A percentile compares a stretch with the other conserved stretches of the same genome.
Evolutionary conservation across 148 eudicot species (phyloP).

Genomic region (Salicornia ramosissima): DNA sequence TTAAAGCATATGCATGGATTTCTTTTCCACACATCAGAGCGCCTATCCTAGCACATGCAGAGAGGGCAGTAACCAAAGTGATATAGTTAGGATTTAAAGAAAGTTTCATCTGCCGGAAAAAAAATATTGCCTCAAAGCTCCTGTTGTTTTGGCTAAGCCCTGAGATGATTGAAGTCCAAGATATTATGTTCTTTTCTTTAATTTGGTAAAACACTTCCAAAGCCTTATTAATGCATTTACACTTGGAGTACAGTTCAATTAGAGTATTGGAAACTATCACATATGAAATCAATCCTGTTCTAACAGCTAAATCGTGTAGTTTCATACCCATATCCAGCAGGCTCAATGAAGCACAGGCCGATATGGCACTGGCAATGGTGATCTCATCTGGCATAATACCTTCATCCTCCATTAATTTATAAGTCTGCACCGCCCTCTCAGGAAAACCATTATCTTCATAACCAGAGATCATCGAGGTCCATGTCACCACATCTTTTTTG

Average conservation of each 20-base stretch:
- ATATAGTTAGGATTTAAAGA: slow-evolving; percentile 57
- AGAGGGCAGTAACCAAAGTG: slow-evolving; percentile 67
- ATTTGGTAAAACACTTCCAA: slow-evolving; percentile 69
- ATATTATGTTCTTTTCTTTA: slow-evolving; percentile 60
- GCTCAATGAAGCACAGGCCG: slow-evolving; percentile 79
- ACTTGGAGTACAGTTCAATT: slow-evolving; percentile 78
- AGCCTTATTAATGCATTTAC: slow-evolving; percentile 65
- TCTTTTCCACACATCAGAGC: slow-evolving; percentile 88
- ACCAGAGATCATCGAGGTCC: slow-evolving; percentile 92
- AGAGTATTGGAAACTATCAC: slow-evolving; percentile 62
- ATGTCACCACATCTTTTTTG: slow-evolving; percentile 76
- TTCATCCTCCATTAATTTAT: slow-evolving; percentile 56
- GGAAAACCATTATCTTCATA: slow-evolving; percentile 64
- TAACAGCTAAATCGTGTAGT: slow-evolving; percentile 67
- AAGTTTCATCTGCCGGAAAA: slow-evolving; percentile 65
- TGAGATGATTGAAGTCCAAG: slow-evolving; percentile 82
- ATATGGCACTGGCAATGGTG: slow-evolving; percentile 57
- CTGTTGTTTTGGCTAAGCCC: slow-evolving; percentile 68
- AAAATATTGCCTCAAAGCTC: slow-evolving; percentile 72
- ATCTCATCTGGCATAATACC: slow-evolving; percentile 65
- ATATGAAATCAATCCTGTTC: slow-evolving; percentile 48
- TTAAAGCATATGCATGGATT: slow-evolving; percentile 77
- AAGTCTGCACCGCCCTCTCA: slow-evolving; percentile 59
- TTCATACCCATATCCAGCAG: slow-evolving; percentile 53
- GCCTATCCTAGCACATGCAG: slow-evolving; percentile 79